phyloP scores from a whole-genome alignment of 495 filamentous ascomycete genomes.

The Penicillium pulvis region DNA sequence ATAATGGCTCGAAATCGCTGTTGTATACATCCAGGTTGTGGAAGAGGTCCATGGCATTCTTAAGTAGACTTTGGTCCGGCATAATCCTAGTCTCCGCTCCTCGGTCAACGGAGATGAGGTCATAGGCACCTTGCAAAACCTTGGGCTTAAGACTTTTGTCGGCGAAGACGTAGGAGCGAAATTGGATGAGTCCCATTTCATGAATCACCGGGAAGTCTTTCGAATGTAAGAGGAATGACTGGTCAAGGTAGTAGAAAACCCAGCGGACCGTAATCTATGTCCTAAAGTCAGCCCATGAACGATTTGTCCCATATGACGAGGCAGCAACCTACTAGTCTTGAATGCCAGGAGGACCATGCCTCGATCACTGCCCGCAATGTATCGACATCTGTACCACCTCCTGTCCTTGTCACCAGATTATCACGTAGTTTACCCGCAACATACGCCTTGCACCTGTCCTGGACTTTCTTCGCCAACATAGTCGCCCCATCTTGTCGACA shows the following conservation, averaged over 20 bases:
- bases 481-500: conserved; percentile 74
- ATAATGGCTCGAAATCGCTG: conserved; percentile 73
- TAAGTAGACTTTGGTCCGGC: conserved; percentile 58
- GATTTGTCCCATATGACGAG: too few species aligned
- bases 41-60: conserved; percentile 75
- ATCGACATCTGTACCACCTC: conserved; percentile 57
- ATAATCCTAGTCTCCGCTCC: conserved; percentile 38
- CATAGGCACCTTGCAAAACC: conserved; percentile 71
- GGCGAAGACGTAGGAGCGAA: conserved; percentile 57
- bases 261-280: conserved; percentile 70
- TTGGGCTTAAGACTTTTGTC: conserved; percentile 53
- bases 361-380: conserved; percentile 64
- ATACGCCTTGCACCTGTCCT: conserved; percentile 62
- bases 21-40: conserved; percentile 78
- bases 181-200: conserved; percentile 59
- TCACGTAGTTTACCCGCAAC: conserved; percentile 59
- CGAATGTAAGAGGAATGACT: conserved; percentile 77
- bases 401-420: conserved; percentile 51
- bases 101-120: conserved; percentile 75
- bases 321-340: conserved; percentile 62
- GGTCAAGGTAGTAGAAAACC: conserved; percentile 90
- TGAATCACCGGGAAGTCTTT: conserved; percentile 57
- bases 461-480: conserved; percentile 63
- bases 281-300: conserved; percentile 15
- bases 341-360: conserved; percentile 78